Evolutionary conservation across 306 rosid species (phyloP), one percentile per base, ranked within the genome.

Genomic region (Casuarina cunninghamiana): DNA sequence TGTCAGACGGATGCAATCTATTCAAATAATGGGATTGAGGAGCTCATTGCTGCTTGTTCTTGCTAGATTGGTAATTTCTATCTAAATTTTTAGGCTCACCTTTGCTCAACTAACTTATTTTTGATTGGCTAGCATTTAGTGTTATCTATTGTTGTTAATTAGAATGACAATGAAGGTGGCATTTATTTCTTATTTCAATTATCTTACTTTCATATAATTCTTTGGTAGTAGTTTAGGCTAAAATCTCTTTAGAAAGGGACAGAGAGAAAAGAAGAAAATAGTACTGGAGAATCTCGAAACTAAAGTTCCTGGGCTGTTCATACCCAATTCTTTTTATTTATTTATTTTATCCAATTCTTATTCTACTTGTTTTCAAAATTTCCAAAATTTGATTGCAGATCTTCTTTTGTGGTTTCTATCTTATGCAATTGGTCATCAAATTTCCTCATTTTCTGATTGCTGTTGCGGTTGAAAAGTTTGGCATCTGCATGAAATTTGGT

Each of bases 11-110:
- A 87, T 95, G 97, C 93, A 87, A 81, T 89, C 98, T 80, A 91
- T 89, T 81, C 86, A 90, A 85, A 92, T 87, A 71, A 84, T 84
- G 53, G 82, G 90, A 73, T 67, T 95, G 86, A 86, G 81, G 84
- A 87, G 95, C 86, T 95, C 98, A n/a, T 81, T 95, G 89, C 81
- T 95, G 63, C 89, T 92, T 57, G 92, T 90, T 84, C 88, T 95
- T 81, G 97, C 98, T 13, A 87, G 97, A 86, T 72, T 95, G 96
- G 98, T 92, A 89, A 84, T 77, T 72, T 71, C 41, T 48, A 26
- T 61, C 65, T 46, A 65, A 48, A 75, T 26, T 83, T 44, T 76
- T 57, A 21, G 8, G 41, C 81, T 73, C n/a, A 62, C 57, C 69
- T 82, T 38, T 54, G 41, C 53, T 46, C 37, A 21, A n/a, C 21